Evolutionary conservation across 306 rosid genomes (phyloP).

Genomic region (Medicago truncatula): DNA sequence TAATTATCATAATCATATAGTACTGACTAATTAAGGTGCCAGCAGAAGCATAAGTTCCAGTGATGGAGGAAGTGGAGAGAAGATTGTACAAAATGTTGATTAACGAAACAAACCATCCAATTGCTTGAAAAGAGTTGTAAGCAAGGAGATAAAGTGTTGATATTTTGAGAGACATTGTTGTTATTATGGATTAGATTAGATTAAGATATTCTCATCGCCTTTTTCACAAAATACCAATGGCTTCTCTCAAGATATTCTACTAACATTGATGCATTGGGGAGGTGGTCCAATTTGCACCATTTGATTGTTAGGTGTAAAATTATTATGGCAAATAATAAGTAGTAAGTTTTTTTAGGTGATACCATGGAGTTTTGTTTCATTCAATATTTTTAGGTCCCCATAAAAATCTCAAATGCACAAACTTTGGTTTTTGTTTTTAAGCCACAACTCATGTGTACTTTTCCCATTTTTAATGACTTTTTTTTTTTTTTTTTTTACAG

Average conservation of each 20-base stretch:
- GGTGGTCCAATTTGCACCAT: background rate
- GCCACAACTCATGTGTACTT: too few species aligned
- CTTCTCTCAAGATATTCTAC: background rate
- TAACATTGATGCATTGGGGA: background rate
- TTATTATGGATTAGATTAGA: background rate
- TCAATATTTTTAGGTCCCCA: too few species aligned
- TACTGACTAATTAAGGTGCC: constrained; percentile 69
- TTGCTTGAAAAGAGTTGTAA: constrained; percentile 76
- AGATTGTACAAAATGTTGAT: constrained; percentile 50
- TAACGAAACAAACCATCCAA: constrained; percentile 73
- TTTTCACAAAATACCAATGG: background rate
- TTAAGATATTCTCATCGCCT: background rate
- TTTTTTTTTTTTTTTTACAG: too few species aligned
- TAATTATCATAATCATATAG: background rate
- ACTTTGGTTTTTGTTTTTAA: too few species aligned
- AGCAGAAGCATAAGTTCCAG: constrained; percentile 68
- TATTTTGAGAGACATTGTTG: background rate
- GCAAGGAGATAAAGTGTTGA: constrained; percentile 55
- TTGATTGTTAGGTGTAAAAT: background rate
- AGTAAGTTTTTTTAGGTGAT: too few species aligned
- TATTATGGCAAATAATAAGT: background rate
- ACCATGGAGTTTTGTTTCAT: too few species aligned
- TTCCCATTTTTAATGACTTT: too few species aligned
- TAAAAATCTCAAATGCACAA: too few species aligned
- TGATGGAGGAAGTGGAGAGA: constrained; percentile 48